Base-by-base conservation (phyloP, 2,329 filamentous ascomycete genomes). In the Hymenoscyphus scutula region DNA sequence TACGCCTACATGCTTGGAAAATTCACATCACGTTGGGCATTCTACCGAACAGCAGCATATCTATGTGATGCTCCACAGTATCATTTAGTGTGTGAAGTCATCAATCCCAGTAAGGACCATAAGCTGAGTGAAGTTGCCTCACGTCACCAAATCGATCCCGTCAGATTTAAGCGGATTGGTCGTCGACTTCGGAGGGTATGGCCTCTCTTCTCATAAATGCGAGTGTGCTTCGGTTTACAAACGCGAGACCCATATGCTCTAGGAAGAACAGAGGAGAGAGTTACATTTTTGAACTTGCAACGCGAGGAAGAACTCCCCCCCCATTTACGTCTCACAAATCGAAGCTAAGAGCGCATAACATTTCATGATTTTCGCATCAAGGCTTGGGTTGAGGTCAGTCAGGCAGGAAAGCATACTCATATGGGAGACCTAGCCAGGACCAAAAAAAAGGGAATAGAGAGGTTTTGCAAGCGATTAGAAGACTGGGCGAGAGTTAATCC, bases 1-100 rank as follows among this genome's bases (percentile, higher is more conserved):
- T 76, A 75, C 61, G 60, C 62, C 25, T 77, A 77, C 59, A 77
- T 77, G 75, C 29, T 77, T 15, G 72, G 64, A 37, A 77, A 77
- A 63, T 77, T 72, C 62, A 76, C 74, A 23, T 71, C 66, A 23
- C 70, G 75, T 54, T 77, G 74, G 72, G 64, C 60, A 23, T 77
- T 77, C 65, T 77, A 76, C 62, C 71, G 68, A 59, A 69, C 62
- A 7, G 68, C 67, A 5, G 73, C 75, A 56, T 38, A 62, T 7
- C 62, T 75, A 8, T 76, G 73, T 61, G 64, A 68, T 3, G 61
- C 62, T 60, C 66, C 64, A 59, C 48, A 61, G 19, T 67, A 68
- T 59, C 54, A 65, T 5, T 17, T 51, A 29, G 70, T 77, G 29
- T 61, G 70, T 29, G 76, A 77, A 68, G 75, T 77, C 8, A 70